Evolutionary conservation across 2,329 filamentous ascomycete genomes (phyloP), one percentile per base, ranked within the genome.

Genomic region (Periconia digitata): DNA sequence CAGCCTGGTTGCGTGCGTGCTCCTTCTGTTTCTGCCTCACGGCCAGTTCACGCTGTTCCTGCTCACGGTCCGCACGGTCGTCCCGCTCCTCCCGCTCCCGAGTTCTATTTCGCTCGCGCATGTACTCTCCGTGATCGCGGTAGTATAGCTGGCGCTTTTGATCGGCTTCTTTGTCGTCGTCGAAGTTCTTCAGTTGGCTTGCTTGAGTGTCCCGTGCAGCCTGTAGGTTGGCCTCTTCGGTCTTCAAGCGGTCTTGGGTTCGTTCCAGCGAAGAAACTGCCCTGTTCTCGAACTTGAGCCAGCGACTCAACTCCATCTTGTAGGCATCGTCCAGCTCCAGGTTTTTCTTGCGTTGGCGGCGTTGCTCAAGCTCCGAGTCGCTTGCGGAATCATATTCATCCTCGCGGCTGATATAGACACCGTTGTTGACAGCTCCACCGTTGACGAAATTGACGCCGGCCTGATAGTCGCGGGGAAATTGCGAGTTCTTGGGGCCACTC

Each of bases 381-480:
- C 86, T 90, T 2, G 90, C 90, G 42, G 94, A 86, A 7, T 89
- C 90, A 40, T 96, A 90, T 34, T 96, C 90, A 37, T 94, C 90
- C 43, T 95, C 90, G 12, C 81, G 80, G 53, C 84, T 81, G 51
- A 83, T 55, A 58, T 69, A 53, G 56, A 69, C 47, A 65, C 74
- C 72, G 22, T 83, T 82, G 56, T 86, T 88, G 2, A 85, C 79
- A 13, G 83, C 79, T 20, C 84, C 85, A 1, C 90, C 90, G 55
- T 92, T 95, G 27, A 95, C 85, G 71, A 97, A 96, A 0, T 80
- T 78, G 16, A 95, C 82, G 6, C 87, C 88, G 51, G 89, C 89
- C 60, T 90, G 87, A 44, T 88, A 87, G 62, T 89, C 85, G 53
- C 81, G 80, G 10, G 85, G 85, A 43, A 87, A 81, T 55, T 88